Conservation (phyloP, 2,329 filamentous ascomycete genomes). For the Trichoderma polysporum region DNA sequence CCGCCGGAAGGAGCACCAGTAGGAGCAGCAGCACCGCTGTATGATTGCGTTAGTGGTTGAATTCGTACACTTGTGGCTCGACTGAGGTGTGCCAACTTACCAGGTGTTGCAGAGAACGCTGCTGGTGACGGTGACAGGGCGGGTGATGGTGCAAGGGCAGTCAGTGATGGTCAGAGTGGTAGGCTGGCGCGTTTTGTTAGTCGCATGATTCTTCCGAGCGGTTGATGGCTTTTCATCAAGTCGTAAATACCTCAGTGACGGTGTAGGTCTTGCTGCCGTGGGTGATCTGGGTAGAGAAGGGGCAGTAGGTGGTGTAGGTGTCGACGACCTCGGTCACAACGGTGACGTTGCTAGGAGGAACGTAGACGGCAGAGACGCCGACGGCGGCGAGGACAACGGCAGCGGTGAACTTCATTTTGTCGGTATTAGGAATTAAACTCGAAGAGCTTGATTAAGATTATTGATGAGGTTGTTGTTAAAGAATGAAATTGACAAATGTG, state of each 20-base stretch:
- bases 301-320: conserved; percentile 70
- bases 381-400: conserved; percentile 53
- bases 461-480: conserved; percentile 39
- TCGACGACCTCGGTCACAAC: conserved; percentile 67
- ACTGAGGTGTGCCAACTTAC: conserved; percentile 36
- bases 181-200: conserved; percentile 33
- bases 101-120: conserved; percentile 55
- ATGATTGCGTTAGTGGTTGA: conserved; percentile 24
- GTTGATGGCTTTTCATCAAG: conserved; percentile 1
- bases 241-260: conserved; percentile 57
- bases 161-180: conserved; percentile 70
- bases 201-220: background rate
- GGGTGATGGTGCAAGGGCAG: conserved; percentile 69
- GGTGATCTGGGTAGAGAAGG: conserved; percentile 61
- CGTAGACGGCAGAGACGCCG: conserved; percentile 48
- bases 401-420: conserved; percentile 65
- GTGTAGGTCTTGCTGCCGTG: conserved; percentile 67
- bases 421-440: conserved; percentile 45
- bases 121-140: conserved; percentile 54
- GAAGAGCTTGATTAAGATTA: conserved; percentile 36
- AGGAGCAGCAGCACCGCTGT: conserved; percentile 37
- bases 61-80: background rate
- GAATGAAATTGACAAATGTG: conserved; percentile 60
- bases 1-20: conserved; percentile 26
- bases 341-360: conserved; percentile 45